Conservation (phyloP, 2,329 filamentous ascomycete genomes). For the Pestalotiopsis fici region DNA sequence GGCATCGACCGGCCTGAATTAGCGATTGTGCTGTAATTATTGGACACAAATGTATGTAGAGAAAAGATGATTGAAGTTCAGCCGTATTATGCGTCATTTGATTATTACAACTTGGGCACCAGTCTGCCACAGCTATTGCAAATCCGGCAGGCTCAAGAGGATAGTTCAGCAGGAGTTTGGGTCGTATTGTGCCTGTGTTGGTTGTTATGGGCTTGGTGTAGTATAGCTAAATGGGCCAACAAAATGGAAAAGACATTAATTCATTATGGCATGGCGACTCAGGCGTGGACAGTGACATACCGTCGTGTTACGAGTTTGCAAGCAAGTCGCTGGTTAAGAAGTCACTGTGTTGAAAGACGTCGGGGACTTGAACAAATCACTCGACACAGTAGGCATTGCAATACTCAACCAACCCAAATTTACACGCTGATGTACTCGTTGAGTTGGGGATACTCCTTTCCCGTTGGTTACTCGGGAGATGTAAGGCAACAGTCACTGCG, state of each 20-base stretch:
- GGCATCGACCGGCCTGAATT: constrained; percentile 78
- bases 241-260: neutral
- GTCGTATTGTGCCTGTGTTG: neutral
- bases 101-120: neutral
- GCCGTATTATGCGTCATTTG: neutral
- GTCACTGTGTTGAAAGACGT: too few relatives aligned
- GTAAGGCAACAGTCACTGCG: too few relatives aligned
- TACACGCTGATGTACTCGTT: too few relatives aligned
- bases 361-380: too few relatives aligned
- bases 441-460: too few relatives aligned
- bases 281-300: too few relatives aligned
- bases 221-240: neutral
- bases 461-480: too few relatives aligned
- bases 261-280: too few relatives aligned
- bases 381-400: too few relatives aligned
- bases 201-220: neutral
- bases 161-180: neutral
- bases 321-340: too few relatives aligned
- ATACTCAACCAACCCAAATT: too few relatives aligned
- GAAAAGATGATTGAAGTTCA: neutral
- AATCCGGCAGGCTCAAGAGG: neutral
- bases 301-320: too few relatives aligned
- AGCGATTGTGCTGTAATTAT: constrained; percentile 72
- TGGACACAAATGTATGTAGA: neutral
- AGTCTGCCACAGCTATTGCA: neutral